Base-by-base conservation (phyloP, 768 basidiomycete genomes). In the Podaxis carcinomalis region DNA sequence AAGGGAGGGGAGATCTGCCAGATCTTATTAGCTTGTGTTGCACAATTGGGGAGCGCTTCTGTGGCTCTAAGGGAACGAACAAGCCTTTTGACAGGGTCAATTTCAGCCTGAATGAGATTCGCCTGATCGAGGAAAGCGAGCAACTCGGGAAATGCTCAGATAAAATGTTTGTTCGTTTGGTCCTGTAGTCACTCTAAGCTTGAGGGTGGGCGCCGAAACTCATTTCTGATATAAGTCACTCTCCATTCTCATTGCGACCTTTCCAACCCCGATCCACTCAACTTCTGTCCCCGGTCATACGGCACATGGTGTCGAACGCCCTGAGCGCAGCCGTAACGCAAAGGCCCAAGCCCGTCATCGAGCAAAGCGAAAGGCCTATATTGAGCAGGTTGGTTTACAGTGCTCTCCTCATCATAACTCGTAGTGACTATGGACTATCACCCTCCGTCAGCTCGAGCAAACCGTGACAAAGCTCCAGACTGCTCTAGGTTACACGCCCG, bases 291-390 rank as follows among this genome's bases (percentile, higher is more conserved):
- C 79, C 65, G 75, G 78, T 70, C 79, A 83, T 78, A 75, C 83
- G 76, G 78, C 74, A 73, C 76, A 77, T 70, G 56, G 57, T 53
- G 61, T 78, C 68, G 86, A 89, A 75, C 84, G 84, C 72, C 89
- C 89, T 79, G 89, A 90, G 75, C 86, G 89, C 67, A 89, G 88
- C 82, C 88, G 90, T 79, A 92, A 92, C 77, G 89, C 89, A 57
- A 88, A 87, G 74, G 92, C 92, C 9, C 92, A 94, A 77, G 92
- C 92, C 37, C 80, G 92, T 67, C 92, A 94, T 79, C 86, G 92
- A 63, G 92, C 92, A 72, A 94, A 94, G 74, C 83, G 92, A 75
- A 94, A 94, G 78, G 92, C 92, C 10, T 94, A 94, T 78, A 93
- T 94, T 69, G 91, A 93, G 66, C 90, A 92, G 82, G 92, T 91